phyloP scores from a whole-genome alignment of 441 rosid species.

The Melianthus villosus region DNA sequence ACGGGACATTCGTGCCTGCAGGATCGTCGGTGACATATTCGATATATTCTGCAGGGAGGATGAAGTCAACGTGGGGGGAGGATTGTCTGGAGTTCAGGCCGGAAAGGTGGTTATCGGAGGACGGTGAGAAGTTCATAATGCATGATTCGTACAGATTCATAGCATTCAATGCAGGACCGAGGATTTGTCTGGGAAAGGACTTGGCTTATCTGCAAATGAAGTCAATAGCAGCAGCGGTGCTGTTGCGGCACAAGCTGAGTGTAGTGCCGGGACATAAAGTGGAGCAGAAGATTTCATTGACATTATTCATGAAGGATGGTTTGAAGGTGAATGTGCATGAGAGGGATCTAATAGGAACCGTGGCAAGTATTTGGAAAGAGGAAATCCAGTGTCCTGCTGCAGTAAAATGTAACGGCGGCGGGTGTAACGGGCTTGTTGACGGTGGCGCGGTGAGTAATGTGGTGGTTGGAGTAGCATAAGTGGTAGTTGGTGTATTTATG shows the following conservation, averaged over 20 bases:
- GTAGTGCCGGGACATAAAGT: constrained; percentile 65
- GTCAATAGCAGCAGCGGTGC: too few relatives aligned
- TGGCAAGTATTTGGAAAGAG: too few relatives aligned
- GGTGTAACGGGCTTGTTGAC: too few relatives aligned
- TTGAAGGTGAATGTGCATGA: constrained; percentile 44
- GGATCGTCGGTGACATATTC: constrained; percentile 93
- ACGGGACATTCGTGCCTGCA: constrained; percentile 79
- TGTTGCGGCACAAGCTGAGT: too few relatives aligned
- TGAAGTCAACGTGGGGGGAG: constrained; percentile 84
- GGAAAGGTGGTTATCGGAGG: constrained; percentile 74
- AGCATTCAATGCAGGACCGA: constrained; percentile 61
- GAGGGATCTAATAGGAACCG: constrained; percentile 35
- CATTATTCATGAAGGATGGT: constrained; percentile 81
- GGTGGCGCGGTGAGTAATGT: too few relatives aligned
- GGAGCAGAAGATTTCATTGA: constrained; percentile 92
- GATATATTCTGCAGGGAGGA: constrained; percentile 90
- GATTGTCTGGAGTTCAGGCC: constrained; percentile 72
- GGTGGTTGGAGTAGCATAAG: too few relatives aligned
- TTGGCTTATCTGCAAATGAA: constrained; percentile 96
- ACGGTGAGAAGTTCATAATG: constrained; percentile 42
- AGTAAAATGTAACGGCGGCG: too few relatives aligned
- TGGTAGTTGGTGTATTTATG: too few relatives aligned
- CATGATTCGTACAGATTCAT: constrained; percentile 60
- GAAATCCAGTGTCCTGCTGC: too few relatives aligned
- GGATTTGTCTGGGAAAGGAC: constrained; percentile 91